Base-by-base conservation (phyloP, 2,329 filamentous ascomycete species). In the Curvularia lunata region DNA sequence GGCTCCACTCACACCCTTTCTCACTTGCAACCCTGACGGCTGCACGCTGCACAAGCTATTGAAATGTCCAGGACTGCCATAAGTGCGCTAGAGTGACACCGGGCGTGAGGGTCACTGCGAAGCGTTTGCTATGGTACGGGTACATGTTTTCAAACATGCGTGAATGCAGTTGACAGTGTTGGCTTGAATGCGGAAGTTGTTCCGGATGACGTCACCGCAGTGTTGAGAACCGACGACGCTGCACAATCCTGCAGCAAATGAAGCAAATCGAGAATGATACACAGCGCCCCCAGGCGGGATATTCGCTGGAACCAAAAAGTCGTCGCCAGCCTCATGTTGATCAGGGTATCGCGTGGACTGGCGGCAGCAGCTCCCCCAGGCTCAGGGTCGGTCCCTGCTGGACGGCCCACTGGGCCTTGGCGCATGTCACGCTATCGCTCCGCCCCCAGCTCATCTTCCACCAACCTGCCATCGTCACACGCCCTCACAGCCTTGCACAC, bases 31-130 rank as follows among this genome's bases (percentile, higher is more conserved):
- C 54, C 54, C 21, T 32, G n/a, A 32, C 30, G 10, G 56, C 42
- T 45, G 57, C 56, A 59, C 23, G 52, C 56, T 57, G 54, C 54
- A 57, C 50, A 43, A 28, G 58, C 62, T 63, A 65, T 65, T 43
- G 60, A 58, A 65, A 52, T 63, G 51, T 54, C 54, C 56, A 56
- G 56, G 50, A 54, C 12, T 38, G 42, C 45, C 16, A 10, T 34
- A 40, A 16, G 2, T 1, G 23, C 51, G 30, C 30, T 40, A 51
- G 40, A 27, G 45, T 25, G 23, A 23, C 30, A 16, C 30, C 30
- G 40, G 25, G 40, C 6, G 12, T 13, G 21, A 42, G 40, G 19
- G 13, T 27, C 6, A 5, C 7, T 27, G 23, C 16, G 23, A 43
- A 23, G 12, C 32, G 5, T 27, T 23, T 42, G 9, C 12, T 42